Evolutionary conservation across 1,284 basidiomycete genomes (phyloP).

Genomic region (Chiua sp.): DNA sequence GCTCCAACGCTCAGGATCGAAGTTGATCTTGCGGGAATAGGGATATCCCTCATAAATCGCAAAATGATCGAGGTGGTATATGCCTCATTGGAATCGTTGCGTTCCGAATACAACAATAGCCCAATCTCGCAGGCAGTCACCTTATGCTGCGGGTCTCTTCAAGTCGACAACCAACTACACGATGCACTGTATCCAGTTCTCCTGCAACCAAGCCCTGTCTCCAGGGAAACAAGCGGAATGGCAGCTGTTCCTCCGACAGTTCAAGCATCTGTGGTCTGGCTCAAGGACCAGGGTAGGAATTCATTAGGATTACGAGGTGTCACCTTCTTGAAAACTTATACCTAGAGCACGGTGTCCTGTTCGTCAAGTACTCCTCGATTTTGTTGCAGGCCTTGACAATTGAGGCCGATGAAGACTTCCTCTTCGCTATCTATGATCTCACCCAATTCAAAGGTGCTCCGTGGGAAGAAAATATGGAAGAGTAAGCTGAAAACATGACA

Average conservation of each 20-base stretch:
- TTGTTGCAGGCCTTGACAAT: constrained; percentile 95
- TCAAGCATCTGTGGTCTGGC: constrained; percentile 86
- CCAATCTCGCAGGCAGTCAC: constrained; percentile 83
- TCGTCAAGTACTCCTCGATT: constrained; percentile 97
- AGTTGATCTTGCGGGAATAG: constrained; percentile 90
- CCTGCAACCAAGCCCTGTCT: constrained; percentile 92
- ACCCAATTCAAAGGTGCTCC: constrained; percentile 90
- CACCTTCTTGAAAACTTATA: constrained; percentile 1
- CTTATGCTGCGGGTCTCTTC: constrained; percentile 87
- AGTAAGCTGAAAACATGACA: constrained; percentile 55
- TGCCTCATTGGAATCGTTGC: constrained; percentile 79
- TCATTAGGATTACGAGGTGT: not conserved
- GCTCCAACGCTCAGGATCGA: constrained; percentile 72
- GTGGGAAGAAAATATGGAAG: constrained; percentile 80
- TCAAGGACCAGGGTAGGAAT: constrained; percentile 88
- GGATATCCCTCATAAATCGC: constrained; percentile 92
- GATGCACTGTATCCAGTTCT: constrained; percentile 97
- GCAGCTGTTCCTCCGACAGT: constrained; percentile 86
- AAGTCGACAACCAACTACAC: constrained; percentile 98
- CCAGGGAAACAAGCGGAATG: constrained; percentile 82
- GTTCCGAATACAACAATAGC: constrained; percentile 89
- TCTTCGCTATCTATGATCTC: constrained; percentile 93
- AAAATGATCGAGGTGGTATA: constrained; percentile 93
- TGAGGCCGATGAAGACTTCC: constrained; percentile 96
- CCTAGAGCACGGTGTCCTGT: constrained; percentile 92